Evolutionary conservation across 202 grass and related monocot genomes (phyloP), one percentile per base, ranked within the genome.

Genomic region (Panicum hallii): DNA sequence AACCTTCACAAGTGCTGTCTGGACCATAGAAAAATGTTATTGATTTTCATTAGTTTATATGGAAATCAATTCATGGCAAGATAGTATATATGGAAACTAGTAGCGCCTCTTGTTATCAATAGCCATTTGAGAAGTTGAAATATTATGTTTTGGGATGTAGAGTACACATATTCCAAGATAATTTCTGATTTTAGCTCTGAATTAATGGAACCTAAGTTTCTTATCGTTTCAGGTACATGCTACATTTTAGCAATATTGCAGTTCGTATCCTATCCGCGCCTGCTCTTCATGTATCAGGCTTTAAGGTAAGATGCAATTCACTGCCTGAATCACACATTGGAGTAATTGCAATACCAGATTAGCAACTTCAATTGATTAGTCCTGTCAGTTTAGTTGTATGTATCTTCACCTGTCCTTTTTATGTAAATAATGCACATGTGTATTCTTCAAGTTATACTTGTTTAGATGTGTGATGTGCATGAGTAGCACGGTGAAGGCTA

Each of bases 251-350:
- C 82, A 99, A 92, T 84, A 88, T 99, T 67, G 83, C 86, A 85
- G 84, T 99, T 58, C 90, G 88, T 88, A 91, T 83, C 80, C 86
- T 99, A 82, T 86, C 88, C 8, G 97, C 93, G 53, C 97, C 97
- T 68, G 77, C 83, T 67, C 97, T 99, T 88, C 91, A 99, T 85
- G 85, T 92, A 91, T 89, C 93, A 23, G 97, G 97, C 79, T 99
- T 99, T 87, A 92, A 92, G 88, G 97, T 99, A 89, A 93, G 91
- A 82, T 85, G 55, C 58, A 81, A 66, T 67, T 71, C 48, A 53
- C 47, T 67, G 70, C 20, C 64, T 13, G 16, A 65, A 46, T 9
- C 67, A 17, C 22, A 41, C 19, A 40, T 75, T 89, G 34, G 77
- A 70, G 67, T 82, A 74, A 34, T 84, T 3, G 22, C 58, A 74